Conservation (phyloP, 2,329 filamentous ascomycete genomes). For the Apiospora kogelbergensis region DNA sequence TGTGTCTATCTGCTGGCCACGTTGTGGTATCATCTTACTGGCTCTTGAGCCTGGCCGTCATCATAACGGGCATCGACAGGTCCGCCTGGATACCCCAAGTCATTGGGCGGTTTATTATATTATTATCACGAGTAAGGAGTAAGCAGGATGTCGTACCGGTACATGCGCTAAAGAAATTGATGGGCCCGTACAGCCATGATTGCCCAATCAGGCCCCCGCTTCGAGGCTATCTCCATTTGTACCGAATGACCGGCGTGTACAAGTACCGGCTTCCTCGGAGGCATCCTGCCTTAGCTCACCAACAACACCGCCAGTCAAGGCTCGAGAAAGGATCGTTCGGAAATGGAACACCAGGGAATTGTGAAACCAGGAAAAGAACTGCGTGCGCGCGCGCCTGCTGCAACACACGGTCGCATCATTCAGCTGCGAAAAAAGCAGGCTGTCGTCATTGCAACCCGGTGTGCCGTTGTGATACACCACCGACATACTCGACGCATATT, state of each 20-base stretch:
- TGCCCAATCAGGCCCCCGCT: neutral
- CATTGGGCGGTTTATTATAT: neutral
- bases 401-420: neutral
- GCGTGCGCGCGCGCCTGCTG: neutral
- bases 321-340: neutral
- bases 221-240: neutral
- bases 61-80: neutral
- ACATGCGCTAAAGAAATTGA: neutral
- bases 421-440: neutral
- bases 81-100: neutral
- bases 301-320: neutral
- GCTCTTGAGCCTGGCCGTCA: neutral
- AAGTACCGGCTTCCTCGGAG: neutral
- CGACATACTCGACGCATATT: neutral
- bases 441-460: neutral
- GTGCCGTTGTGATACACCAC: neutral
- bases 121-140: neutral
- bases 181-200: neutral
- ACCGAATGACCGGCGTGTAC: neutral
- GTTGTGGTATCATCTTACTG: neutral
- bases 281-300: neutral
- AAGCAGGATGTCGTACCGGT: neutral
- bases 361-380: slow-evolving; percentile 4
- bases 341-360: neutral
- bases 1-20: neutral